phyloP scores from a whole-genome alignment of 2,329 filamentous ascomycete species.

The Fusarium sp. region DNA sequence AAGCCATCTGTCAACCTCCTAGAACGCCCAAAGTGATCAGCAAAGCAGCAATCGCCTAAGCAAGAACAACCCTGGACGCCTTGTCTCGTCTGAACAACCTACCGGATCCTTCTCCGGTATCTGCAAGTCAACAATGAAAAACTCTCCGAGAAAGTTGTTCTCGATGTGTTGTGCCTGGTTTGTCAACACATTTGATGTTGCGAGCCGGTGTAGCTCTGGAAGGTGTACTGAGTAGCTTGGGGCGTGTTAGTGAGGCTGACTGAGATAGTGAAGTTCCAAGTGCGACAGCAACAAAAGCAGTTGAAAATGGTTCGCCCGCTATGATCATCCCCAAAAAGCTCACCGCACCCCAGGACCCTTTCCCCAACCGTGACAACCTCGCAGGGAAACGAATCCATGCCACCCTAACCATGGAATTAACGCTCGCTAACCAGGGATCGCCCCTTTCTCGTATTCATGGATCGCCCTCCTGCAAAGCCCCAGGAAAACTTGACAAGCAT shows the following conservation, averaged over 20 bases:
- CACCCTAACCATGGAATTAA: slow-evolving; percentile 8
- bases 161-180: slow-evolving; percentile 4
- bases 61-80: slow-evolving; percentile 27
- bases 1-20: not conserved
- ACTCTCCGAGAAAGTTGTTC: slow-evolving; percentile 23
- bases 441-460: slow-evolving; percentile 29
- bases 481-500: slow-evolving; percentile 16
- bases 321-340: slow-evolving; percentile 9
- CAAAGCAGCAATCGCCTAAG: slow-evolving; percentile 14
- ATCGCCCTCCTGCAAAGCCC: slow-evolving; percentile 14
- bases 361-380: slow-evolving; percentile 21
- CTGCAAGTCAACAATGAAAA: slow-evolving; percentile 24
- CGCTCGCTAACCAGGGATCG: slow-evolving; percentile 20
- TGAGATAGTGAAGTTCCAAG: slow-evolving; percentile 11
- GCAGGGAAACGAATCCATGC: slow-evolving; percentile 25
- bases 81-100: slow-evolving; percentile 28
- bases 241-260: slow-evolving; percentile 38
- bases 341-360: slow-evolving; percentile 2
- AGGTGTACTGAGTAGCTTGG: slow-evolving; percentile 4
- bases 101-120: slow-evolving; percentile 31
- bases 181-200: slow-evolving; percentile 13
- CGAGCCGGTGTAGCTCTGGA: not conserved
- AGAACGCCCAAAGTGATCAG: slow-evolving; percentile 8
- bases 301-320: slow-evolving; percentile 28
- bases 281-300: slow-evolving; percentile 17